Conservation (phyloP, 1,284 basidiomycete species). For the Sanghuangporus baumii region DNA sequence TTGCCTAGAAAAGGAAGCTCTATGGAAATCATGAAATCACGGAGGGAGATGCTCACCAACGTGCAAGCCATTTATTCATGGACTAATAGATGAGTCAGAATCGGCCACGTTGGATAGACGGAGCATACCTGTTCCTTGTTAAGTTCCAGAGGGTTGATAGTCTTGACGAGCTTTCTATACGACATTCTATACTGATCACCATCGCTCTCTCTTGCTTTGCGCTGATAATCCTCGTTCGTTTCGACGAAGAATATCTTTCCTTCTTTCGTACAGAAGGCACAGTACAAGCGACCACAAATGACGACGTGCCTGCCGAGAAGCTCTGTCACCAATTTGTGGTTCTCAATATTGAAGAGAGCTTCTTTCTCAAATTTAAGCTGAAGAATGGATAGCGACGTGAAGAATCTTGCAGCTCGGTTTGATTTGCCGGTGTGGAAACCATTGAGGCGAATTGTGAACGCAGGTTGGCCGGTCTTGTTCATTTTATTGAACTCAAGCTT, state of each 20-base stretch:
- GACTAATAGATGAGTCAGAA: constrained; percentile 37
- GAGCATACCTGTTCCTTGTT: constrained; percentile 52
- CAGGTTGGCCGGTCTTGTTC: not conserved
- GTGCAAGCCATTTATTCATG: constrained; percentile 58
- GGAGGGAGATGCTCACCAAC: constrained; percentile 37
- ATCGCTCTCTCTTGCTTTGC: constrained; percentile 22
- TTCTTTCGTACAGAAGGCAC: constrained; percentile 59
- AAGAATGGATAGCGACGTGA: constrained; percentile 57
- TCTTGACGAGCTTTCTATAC: constrained; percentile 45
- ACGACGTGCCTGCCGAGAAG: constrained; percentile 49
- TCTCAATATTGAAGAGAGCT: constrained; percentile 28
- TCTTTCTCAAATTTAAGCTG: constrained; percentile 46
- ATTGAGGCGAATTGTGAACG: constrained; percentile 40
- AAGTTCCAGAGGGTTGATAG: constrained; percentile 53
- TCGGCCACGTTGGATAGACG: not conserved
- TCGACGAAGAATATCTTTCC: constrained; percentile 54
- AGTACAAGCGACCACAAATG: constrained; percentile 55
- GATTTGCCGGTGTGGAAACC: constrained; percentile 54
- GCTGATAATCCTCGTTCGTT: constrained; percentile 40
- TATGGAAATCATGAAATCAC: not conserved
- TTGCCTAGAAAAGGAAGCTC: not conserved
- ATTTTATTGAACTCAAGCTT: constrained; percentile 30
- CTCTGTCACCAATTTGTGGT: constrained; percentile 26
- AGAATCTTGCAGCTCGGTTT: constrained; percentile 52
- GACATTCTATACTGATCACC: constrained; percentile 47